Base-by-base conservation (phyloP, 352 stramenopile species). In the Phytopythium kandeliae region DNA sequence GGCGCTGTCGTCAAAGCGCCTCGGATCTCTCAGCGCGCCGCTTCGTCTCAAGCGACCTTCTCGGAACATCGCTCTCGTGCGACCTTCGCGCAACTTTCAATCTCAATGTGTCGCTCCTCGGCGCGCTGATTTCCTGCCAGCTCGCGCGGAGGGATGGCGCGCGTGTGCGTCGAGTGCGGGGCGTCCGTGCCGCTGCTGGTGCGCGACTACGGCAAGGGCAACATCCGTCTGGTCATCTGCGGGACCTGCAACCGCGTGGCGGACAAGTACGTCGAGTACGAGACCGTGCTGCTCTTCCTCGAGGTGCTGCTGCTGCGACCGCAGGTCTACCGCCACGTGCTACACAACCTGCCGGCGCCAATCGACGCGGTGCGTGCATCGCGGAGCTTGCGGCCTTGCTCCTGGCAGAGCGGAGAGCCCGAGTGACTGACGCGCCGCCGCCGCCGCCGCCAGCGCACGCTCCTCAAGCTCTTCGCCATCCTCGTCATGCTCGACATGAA, bases 231-330 rank as follows among this genome's bases (percentile, higher is more conserved):
- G 8, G 73, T 63, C 19, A 90, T 89, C 52, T 95, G 85, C 48
- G 48, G 26, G 7, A 42, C 19, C 16, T 95, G 85, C 72, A 87
- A 89, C 54, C 55, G 63, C 0, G 75, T 92, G 21, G 78, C 81
- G 4, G 85, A 95, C 62, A 89, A 89, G 60, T 95, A 95, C 58
- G 82, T 95, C 62, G 85, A 95, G 69, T 93, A 88, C 53, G 85
- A 93, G 57, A 78, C 74, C 44, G 66, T 92, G 16, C 55, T 95
- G 63, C 75, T 93, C 44, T 89, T 90, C 63, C 67, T 95, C 47
- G 85, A 95, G 55, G 71, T 93, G 22, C 74, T 95, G 49, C 74
- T 93, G 48, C 76, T 92, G 60, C 85, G 87, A 51, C 73, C 72
- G n/a, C 75, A 88, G 63, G 85, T 91, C 48, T 91, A 93, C 65